These are phyloP conservation scores for Oligophagozyma castellii DNA, from an alignment of 1,139 yeast genomes.

Conservation along the genomic window DNA sequence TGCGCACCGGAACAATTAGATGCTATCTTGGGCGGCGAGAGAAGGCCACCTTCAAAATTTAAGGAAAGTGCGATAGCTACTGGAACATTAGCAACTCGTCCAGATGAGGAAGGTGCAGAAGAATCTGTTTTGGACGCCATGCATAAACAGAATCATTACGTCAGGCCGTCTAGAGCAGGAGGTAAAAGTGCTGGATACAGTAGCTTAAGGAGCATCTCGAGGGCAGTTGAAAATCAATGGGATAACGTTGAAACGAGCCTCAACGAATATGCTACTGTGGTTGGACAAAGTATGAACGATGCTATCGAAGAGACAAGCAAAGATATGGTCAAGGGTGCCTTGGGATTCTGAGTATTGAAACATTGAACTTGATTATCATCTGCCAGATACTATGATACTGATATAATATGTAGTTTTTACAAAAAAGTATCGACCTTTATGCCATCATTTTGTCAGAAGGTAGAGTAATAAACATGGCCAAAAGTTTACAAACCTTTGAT, in stretches of 20 bases:
- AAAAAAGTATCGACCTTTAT: not conserved
- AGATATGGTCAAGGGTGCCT: constrained; percentile 37
- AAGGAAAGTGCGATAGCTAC: constrained; percentile 44
- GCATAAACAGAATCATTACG: constrained; percentile 26
- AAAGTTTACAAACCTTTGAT: constrained; percentile 35
- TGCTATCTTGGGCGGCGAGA: constrained; percentile 45
- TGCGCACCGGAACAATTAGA: constrained; percentile 48
- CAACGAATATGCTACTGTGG: constrained; percentile 43
- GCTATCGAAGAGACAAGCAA: constrained; percentile 37
- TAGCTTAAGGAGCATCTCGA: constrained; percentile 30
- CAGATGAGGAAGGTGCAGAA: too few species aligned
- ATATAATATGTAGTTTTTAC: constrained; percentile 1
- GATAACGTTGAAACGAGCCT: constrained; percentile 42
- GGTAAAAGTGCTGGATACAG: constrained; percentile 25
- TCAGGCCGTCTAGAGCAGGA: constrained; percentile 35
- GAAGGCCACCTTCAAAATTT: constrained; percentile 38
- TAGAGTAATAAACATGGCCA: too few species aligned
- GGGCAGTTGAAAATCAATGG: constrained; percentile 37
- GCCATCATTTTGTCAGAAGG: constrained; percentile 1
- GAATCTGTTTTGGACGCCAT: constrained; percentile 6
- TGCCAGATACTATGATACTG: too few species aligned
- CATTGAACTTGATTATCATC: too few species aligned
- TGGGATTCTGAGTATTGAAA: constrained; percentile 43
- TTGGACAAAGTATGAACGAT: constrained; percentile 42
- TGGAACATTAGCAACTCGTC: constrained; percentile 34